These are phyloP conservation scores for Ogataea thermomethanolica DNA, from an alignment of 805 yeast species.

Conservation along the genomic window DNA sequence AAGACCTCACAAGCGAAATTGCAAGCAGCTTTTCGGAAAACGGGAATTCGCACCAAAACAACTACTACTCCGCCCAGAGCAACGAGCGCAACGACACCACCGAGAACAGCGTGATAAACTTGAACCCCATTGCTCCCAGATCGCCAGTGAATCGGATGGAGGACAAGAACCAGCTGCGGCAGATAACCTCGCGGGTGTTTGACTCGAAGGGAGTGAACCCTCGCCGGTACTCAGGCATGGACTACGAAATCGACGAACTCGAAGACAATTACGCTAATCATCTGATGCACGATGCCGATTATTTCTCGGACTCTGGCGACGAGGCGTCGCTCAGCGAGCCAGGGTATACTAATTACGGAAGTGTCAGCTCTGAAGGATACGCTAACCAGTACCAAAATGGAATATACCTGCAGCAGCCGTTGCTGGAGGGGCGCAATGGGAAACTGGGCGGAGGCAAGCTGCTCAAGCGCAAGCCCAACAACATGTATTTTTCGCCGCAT, in stretches of 20 bases:
- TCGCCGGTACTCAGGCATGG: constrained; percentile 63
- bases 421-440: constrained; percentile 14
- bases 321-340: constrained; percentile 20
- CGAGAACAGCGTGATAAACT: no score
- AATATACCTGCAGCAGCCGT: constrained; percentile 9
- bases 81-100: constrained; percentile 7
- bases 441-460: constrained; percentile 13
- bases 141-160: constrained; percentile 6
- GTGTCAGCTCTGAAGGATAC: constrained; percentile 12
- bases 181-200: constrained; percentile 71
- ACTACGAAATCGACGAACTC: constrained; percentile 46
- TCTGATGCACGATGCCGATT: constrained; percentile 17
- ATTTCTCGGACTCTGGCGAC: constrained; percentile 29
- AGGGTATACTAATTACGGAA: constrained; percentile 18
- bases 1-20: constrained; percentile 18
- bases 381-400: constrained; percentile 6
- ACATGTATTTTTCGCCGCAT: constrained; percentile 35
- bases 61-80: constrained; percentile 16
- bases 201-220: constrained; percentile 72
- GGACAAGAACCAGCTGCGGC: constrained; percentile 28
- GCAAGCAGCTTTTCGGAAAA: constrained; percentile 22
- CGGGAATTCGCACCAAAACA: constrained; percentile 10
- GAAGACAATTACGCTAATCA: constrained; percentile 33
- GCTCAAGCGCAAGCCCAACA: constrained; percentile 22
- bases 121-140: constrained; percentile 1